Percentiles rank a stretch among this genome's conserved stretches.
Evolutionary conservation across 257 asterid species (phyloP).

Genomic region (Solanum phureja): DNA sequence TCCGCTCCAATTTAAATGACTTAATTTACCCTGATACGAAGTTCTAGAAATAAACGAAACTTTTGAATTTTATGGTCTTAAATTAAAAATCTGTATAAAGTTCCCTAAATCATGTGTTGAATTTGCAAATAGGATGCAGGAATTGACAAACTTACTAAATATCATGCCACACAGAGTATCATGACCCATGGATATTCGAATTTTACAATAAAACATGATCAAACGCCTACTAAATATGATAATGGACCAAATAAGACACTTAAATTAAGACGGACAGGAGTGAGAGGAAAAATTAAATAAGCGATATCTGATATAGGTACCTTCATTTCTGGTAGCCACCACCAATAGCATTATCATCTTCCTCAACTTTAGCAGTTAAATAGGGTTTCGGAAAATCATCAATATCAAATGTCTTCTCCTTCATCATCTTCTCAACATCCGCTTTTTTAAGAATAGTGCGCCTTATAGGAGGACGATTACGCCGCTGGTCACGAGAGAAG

Average conservation of each 20-base stretch:
- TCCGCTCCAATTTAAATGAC: not conserved
- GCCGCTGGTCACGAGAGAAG: slow-evolving; percentile 81
- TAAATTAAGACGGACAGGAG: too few species aligned
- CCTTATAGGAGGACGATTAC: slow-evolving; percentile 73
- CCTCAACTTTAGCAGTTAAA: slow-evolving; percentile 42
- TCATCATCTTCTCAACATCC: slow-evolving; percentile 68
- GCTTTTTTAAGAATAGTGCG: slow-evolving; percentile 65
- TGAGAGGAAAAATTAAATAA: not conserved
- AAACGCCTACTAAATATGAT: too few species aligned
- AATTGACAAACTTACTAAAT: not conserved
- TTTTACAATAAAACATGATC: too few species aligned
- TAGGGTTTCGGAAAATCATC: slow-evolving; percentile 65
- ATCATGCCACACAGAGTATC: too few species aligned
- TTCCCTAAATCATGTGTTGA: too few species aligned
- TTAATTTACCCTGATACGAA: not conserved
- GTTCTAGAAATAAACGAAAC: not conserved
- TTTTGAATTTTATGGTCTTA: not conserved
- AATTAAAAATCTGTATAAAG: too few species aligned
- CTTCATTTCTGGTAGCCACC: slow-evolving; percentile 68
- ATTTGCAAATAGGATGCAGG: not conserved
- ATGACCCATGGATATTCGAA: too few species aligned
- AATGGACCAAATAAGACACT: too few species aligned
- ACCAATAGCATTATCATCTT: slow-evolving; percentile 59
- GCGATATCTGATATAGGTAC: not conserved
- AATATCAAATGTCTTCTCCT: slow-evolving; percentile 49